phyloP scores from a whole-genome alignment of 495 filamentous ascomycete genomes.

The Penicillium cosmopolitanum region DNA sequence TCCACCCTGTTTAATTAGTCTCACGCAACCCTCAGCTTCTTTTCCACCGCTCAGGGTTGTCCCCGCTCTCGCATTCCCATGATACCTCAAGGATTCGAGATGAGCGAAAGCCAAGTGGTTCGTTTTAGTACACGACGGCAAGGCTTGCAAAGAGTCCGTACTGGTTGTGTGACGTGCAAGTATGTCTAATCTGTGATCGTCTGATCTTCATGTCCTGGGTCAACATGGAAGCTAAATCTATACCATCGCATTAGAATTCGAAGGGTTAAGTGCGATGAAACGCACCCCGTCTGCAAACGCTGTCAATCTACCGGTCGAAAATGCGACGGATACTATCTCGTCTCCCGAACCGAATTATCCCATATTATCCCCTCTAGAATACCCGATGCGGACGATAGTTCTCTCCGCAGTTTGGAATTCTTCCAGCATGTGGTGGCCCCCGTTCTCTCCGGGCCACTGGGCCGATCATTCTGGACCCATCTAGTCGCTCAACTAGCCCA shows the following conservation, averaged over 20 bases:
- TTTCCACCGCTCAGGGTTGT: background rate
- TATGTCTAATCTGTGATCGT: background rate
- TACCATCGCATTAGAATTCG: constrained; percentile 12
- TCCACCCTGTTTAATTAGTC: background rate
- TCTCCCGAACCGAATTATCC: background rate
- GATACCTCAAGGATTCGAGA: background rate
- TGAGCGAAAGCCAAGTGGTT: constrained; percentile 1
- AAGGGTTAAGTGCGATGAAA: constrained; percentile 24
- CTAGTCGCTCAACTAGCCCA: constrained; percentile 14
- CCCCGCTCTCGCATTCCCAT: background rate
- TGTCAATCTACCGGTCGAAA: constrained; percentile 43
- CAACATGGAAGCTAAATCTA: background rate
- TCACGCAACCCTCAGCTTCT: background rate
- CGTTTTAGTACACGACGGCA: background rate
- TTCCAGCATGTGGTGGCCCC: constrained; percentile 7
- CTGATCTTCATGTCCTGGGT: background rate
- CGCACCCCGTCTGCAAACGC: constrained; percentile 14
- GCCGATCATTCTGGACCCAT: constrained; percentile 20
- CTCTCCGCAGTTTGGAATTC: constrained; percentile 6
- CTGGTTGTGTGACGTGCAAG: constrained; percentile 6
- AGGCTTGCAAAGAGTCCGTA: constrained; percentile 5
- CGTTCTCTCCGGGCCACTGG: constrained; percentile 2
- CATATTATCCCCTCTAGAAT: constrained; percentile 5
- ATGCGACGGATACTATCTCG: constrained; percentile 46
- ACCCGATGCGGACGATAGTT: background rate